Evolutionary conservation across 2,329 filamentous ascomycete species (phyloP), one percentile per base, ranked within the genome.

Genomic region (Calonectria leucothoes): DNA sequence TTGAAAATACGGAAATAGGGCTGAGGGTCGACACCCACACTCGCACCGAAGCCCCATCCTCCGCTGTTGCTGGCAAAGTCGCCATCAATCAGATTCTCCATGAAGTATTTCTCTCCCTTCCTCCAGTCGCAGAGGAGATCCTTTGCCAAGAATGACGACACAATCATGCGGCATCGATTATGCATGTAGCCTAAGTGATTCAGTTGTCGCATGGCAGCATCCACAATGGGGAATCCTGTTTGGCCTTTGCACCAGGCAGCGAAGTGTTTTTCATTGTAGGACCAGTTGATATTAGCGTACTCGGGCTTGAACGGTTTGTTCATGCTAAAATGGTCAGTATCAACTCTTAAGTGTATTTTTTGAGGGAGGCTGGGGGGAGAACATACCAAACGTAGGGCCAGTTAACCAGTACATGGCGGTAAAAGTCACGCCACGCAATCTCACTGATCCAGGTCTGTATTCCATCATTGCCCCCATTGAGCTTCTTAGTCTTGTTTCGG

Each of bases 1-100:
- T 97, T 98, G 85, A 98, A 98, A 66, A 98, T 94, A 8, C 95
- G 90, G 76, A 98, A 98, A 82, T 97, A 98, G 0, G 95, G 95
- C 83, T 98, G 94, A 1, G 95, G 94, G 82, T 97, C 95, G 8
- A 95, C 94, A 1, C 94, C 94, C 0, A 92, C 93, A 23, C 89
- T 91, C 6, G 93, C 92, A 29, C 88, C 84, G 74, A 86, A 87
- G 0, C 85, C 90, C 89, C 89, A 91, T 4, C 90, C 90, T 33
- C 89, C 88, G 74, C 94, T 95, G 82, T 96, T 96, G 71, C 91
- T 93, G 0, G 93, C 93, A 81, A 96, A 95, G 81, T 96, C 94
- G 20, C 94, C 94, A 79, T 96, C 94, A 70, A 96, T 90, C 10
- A 95, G 87, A 75, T 94, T 88, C 81, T 94, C 92, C 94, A 97